These are phyloP conservation scores for Hyparrhenia diplandra DNA, from an alignment of 176 grass and related monocot genomes.

Conservation along the genomic window DNA sequence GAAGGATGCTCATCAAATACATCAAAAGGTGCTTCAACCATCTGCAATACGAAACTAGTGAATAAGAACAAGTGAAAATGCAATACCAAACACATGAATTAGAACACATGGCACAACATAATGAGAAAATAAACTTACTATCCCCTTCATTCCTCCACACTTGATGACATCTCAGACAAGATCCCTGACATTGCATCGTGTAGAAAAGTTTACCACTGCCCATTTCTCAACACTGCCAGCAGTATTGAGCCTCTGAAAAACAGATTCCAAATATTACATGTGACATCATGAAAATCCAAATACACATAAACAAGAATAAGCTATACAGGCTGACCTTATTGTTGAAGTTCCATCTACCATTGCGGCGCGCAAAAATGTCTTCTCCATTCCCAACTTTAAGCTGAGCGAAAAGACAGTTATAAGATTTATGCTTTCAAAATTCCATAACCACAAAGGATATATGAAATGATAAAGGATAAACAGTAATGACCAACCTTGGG, in stretches of 20 bases:
- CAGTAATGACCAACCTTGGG: slow-evolving; percentile 30
- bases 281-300: neutral
- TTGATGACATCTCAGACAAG: slow-evolving; percentile 34
- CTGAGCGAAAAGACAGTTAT: slow-evolving; percentile 30
- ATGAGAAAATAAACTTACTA: slow-evolving; percentile 37
- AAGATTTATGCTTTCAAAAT: neutral
- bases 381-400: slow-evolving; percentile 68
- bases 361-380: slow-evolving; percentile 56
- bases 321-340: slow-evolving; percentile 51
- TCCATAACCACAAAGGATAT: neutral
- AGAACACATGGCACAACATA: neutral
- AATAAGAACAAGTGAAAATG: neutral
- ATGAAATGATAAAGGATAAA: neutral
- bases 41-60: slow-evolving; percentile 16
- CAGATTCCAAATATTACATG: neutral
- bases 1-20: slow-evolving; percentile 38
- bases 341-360: slow-evolving; percentile 91
- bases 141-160: slow-evolving; percentile 38
- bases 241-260: slow-evolving; percentile 36
- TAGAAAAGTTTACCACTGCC: slow-evolving; percentile 5
- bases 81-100: neutral
- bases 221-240: slow-evolving; percentile 22
- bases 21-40: slow-evolving; percentile 1
- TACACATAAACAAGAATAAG: neutral
- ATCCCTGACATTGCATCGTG: too few relatives aligned